These are phyloP conservation scores for Phylloporus arenicola DNA, from an alignment of 768 basidiomycete species.

Conservation along the genomic window DNA sequence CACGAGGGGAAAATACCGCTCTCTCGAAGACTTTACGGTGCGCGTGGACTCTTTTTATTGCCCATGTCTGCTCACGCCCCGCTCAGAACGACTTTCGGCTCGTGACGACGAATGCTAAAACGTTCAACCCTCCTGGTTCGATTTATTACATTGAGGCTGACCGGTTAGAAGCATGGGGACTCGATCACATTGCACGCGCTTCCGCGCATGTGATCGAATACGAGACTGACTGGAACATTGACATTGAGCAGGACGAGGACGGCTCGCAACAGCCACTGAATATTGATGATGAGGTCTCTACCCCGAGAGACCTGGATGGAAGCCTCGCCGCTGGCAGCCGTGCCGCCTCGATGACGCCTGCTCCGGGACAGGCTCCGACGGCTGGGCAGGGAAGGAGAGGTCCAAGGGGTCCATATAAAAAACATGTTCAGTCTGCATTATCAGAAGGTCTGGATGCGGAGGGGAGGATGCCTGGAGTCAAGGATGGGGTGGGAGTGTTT, in stretches of 20 bases:
- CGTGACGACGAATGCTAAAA: conserved; percentile 68
- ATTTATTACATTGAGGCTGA: conserved; percentile 75
- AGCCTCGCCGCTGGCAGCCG: conserved; percentile 22
- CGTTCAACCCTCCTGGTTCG: conserved; percentile 68
- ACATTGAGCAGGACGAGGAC: conserved; percentile 61
- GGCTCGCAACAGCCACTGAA: conserved; percentile 23
- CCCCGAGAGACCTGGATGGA: conserved; percentile 47
- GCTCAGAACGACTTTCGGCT: conserved; percentile 62
- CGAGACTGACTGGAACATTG: conserved; percentile 81
- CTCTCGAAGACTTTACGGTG: conserved; percentile 75
- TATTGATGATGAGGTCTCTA: conserved; percentile 35
- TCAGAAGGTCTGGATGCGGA: conserved; percentile 58
- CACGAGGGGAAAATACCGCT: conserved; percentile 67
- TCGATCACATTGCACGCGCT: conserved; percentile 70
- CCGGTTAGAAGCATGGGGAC: conserved; percentile 60
- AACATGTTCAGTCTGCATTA: conserved; percentile 35
- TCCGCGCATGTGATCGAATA: conserved; percentile 72
- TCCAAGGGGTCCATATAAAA: conserved; percentile 52
- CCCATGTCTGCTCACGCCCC: neutral
- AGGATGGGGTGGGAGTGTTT: conserved; percentile 70
- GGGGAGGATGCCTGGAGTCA: conserved; percentile 69
- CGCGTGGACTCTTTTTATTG: conserved; percentile 20
- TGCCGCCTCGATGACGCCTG: conserved; percentile 40
- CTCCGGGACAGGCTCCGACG: conserved; percentile 15
- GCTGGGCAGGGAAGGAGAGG: conserved; percentile 33